Evolutionary conservation across 108 stramenopile species (phyloP), one percentile per base, ranked within the genome.

Genomic region (Licmophora abbreviata): DNA sequence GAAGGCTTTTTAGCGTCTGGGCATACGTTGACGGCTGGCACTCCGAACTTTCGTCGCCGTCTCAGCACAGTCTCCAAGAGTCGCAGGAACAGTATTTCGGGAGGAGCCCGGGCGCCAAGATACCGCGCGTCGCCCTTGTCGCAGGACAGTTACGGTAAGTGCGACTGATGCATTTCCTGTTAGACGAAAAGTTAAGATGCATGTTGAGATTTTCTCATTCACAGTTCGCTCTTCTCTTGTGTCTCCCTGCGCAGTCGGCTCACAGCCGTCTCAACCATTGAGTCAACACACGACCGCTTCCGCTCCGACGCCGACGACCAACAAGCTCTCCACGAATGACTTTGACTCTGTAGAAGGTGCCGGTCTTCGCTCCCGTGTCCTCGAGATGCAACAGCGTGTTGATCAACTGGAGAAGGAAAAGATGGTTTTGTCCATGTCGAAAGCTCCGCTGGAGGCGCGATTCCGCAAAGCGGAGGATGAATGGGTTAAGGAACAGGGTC

Each of bases 371-470:
- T 92, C 91, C 1, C 75, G 76, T 18, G 63, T 89, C 38, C 52
- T 59, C 8, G 66, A 71, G 7, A 79, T 88, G 81, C 70, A 85
- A 51, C 74, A 69, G 11, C 79, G 77, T 23, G 65, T 87, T 30
- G 75, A 83, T 21, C 66, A 63, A 34, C 69, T 93, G 7, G 87
- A 87, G 68, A 72, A 80, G 46, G 85, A 89, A 49, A 89, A 87
- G 53, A 86, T 89, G 72, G 74, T 74, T 17, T 56, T 89, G 0
- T 69, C 58, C 53, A 85, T 93, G 84, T 76, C 83, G 45, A 89
- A 84, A 58, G 87, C 92, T 12, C 87, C 87, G 9, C 64, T 93
- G 3, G 85, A 93, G 59, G 85, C 87, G 1, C 74, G 83, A 0
- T 66, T 93, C 36, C 75, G 85, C 27, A 80, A 88, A 55, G 87